Conservation (phyloP, 768 basidiomycete species). For the Butyriboletus loyo region DNA sequence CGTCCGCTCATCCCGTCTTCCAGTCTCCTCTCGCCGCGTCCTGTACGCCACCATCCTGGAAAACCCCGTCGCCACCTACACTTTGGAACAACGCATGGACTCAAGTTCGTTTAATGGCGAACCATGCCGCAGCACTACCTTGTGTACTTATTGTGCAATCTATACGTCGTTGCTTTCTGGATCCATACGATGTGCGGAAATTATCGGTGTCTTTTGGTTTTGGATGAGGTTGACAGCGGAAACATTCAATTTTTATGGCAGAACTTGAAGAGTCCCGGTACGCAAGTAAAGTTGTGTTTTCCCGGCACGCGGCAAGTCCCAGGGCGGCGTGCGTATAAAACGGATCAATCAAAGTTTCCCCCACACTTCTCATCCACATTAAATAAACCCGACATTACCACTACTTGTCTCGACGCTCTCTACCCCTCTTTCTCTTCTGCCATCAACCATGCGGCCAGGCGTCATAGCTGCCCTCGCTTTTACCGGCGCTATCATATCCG, state of each 20-base stretch:
- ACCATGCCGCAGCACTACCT: conserved; percentile 35
- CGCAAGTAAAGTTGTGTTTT: too few species aligned
- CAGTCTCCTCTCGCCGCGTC: too few species aligned
- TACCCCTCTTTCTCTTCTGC: conserved; percentile 7
- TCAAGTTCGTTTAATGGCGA: conserved; percentile 39
- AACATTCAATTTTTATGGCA: too few species aligned
- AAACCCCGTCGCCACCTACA: too few species aligned
- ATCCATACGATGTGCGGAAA: too few species aligned
- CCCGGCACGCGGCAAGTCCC: too few species aligned
- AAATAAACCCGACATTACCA: not conserved
- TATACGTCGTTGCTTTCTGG: conserved; percentile 31
- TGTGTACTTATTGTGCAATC: conserved; percentile 41
- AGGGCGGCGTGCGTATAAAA: not conserved
- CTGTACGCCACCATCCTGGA: too few species aligned
- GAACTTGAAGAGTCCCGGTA: too few species aligned
- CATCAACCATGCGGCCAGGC: conserved; percentile 27
- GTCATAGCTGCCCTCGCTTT: conserved; percentile 32
- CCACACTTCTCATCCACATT: not conserved
- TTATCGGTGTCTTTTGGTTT: too few species aligned
- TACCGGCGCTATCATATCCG: conserved; percentile 41
- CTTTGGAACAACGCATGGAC: too few species aligned
- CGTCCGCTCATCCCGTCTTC: too few species aligned
- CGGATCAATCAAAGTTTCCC: conserved; percentile 1
- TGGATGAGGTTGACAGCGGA: too few species aligned
- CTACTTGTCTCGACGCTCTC: conserved; percentile 2